phyloP scores from a whole-genome alignment of 2,329 filamentous ascomycete species.

The Boeremia lycopersici region DNA sequence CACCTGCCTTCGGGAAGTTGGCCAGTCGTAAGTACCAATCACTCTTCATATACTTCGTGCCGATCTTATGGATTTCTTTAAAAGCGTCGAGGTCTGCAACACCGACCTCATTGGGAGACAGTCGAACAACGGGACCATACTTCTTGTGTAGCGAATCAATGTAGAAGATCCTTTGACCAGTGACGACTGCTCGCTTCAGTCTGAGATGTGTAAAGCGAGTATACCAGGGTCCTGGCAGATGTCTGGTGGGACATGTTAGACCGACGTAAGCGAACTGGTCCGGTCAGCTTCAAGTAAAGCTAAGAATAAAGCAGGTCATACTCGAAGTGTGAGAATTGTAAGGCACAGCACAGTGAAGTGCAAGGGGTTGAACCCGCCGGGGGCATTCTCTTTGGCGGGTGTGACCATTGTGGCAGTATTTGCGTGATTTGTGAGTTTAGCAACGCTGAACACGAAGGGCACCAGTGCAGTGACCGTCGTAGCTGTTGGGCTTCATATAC shows the following conservation, averaged over 20 bases:
- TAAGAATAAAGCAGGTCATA: background rate
- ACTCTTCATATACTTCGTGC: conserved; percentile 37
- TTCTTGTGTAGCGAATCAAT: conserved; percentile 47
- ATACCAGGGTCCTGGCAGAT: conserved; percentile 40
- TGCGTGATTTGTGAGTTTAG: background rate
- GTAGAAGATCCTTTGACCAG: conserved; percentile 48
- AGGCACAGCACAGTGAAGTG: conserved; percentile 16
- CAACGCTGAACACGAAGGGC: background rate
- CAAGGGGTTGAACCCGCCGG: conserved; percentile 11
- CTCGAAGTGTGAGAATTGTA: conserved; percentile 6
- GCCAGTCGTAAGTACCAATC: conserved; percentile 33
- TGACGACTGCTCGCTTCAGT: conserved; percentile 47
- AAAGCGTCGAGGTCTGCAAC: conserved; percentile 38
- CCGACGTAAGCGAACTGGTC: conserved; percentile 27
- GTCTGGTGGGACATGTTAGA: conserved; percentile 35
- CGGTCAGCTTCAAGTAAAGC: background rate
- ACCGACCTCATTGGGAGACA: conserved; percentile 39
- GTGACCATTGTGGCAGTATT: conserved; percentile 4
- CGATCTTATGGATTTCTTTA: conserved; percentile 39
- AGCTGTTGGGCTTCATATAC: conserved; percentile 11
- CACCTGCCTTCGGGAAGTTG: conserved; percentile 33
- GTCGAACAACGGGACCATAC: conserved; percentile 41
- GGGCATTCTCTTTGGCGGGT: background rate
- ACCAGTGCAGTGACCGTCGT: background rate
- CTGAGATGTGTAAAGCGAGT: conserved; percentile 43